Evolutionary conservation across 2,329 filamentous ascomycete species (phyloP), one percentile per base, ranked within the genome.

Genomic region (Torrubiellomyces zombiae): DNA sequence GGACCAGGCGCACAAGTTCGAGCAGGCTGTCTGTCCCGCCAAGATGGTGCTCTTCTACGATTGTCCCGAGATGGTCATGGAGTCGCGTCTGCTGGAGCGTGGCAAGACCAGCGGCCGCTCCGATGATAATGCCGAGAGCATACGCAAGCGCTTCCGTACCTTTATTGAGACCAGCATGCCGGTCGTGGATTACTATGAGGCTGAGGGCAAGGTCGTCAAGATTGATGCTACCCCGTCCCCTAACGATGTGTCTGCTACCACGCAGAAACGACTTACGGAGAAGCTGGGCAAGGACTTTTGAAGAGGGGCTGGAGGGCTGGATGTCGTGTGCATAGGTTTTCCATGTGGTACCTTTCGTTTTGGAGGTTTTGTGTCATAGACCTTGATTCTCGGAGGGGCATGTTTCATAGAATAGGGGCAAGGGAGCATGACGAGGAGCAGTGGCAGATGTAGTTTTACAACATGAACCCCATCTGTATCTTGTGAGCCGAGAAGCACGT

Each of bases 81-180:
- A 86, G 60, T 54, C 65, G 43, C 67, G 86, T 16, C 58, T 98
- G 37, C 55, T 95, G 36, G 76, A 93, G 58, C 68, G 86, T 25
- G 89, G 86, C 33, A 80, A 93, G 72, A 95, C 86, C 10, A 85
- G 77, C 44, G 89, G 89, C 20, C 67, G 89, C 35, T 61, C 76
- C 25, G 89, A 98, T 52, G 89, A 98, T 57, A 98, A 98, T 48
- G 76, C 73, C 28, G 89, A 93, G 55, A 83, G 75, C 44, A 98
- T 95, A 51, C 76, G 79, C 59, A 98, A 98, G 74, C 70, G 89
- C 29, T 98, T 98, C 65, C 74, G 72, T 46, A 85, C 77, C 4
- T 98, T 95, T 47, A 60, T 91, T 40, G 83, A 95, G 55, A 93
- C 83, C 3, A 93, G 82, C 56, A 94, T 95, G 86, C 89, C 89